Percentiles rank a stretch among this genome's conserved stretches.
These are phyloP conservation scores for Dothidotthia symphoricarpi DNA, from an alignment of 2,329 filamentous ascomycete genomes.

Conservation along the genomic window DNA sequence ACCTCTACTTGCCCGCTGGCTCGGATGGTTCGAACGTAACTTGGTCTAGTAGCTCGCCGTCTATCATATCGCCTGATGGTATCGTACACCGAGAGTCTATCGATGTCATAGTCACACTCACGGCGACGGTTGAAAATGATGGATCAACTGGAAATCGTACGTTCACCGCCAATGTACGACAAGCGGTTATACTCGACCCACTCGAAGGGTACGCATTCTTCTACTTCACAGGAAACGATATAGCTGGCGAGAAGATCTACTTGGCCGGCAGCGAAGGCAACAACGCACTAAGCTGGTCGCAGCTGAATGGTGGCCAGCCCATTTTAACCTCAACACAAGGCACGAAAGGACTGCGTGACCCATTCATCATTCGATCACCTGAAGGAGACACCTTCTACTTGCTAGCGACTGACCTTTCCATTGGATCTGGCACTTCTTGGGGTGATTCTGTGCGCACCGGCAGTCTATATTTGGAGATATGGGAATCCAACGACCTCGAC, in stretches of 20 bases:
- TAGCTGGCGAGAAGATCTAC: slow-evolving; percentile 53
- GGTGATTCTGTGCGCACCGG: slow-evolving; percentile 48
- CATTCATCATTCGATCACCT: slow-evolving; percentile 53
- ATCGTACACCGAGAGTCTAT: slow-evolving; percentile 37
- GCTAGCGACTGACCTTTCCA: slow-evolving; percentile 55
- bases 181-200: slow-evolving; percentile 32
- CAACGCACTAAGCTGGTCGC: slow-evolving; percentile 52
- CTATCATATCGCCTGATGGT: slow-evolving; percentile 39
- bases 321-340: slow-evolving; percentile 49
- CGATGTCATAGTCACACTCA: slow-evolving; percentile 35
- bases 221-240: slow-evolving; percentile 51
- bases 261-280: slow-evolving; percentile 55
- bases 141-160: slow-evolving; percentile 24
- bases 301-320: slow-evolving; percentile 51
- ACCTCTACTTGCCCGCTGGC: slow-evolving; percentile 38
- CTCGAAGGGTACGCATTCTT: slow-evolving; percentile 53
- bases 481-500: slow-evolving; percentile 53
- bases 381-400: slow-evolving; percentile 55
- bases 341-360: slow-evolving; percentile 53
- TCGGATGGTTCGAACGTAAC: slow-evolving; percentile 34
- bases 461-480: slow-evolving; percentile 54
- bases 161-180: slow-evolving; percentile 29
- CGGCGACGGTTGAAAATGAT: slow-evolving; percentile 35
- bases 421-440: slow-evolving; percentile 56
- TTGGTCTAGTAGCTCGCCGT: slow-evolving; percentile 40